Evolutionary conservation across 352 stramenopile genomes (phyloP), one percentile per base, ranked within the genome.

Genomic region (Globisporangium paddicum): DNA sequence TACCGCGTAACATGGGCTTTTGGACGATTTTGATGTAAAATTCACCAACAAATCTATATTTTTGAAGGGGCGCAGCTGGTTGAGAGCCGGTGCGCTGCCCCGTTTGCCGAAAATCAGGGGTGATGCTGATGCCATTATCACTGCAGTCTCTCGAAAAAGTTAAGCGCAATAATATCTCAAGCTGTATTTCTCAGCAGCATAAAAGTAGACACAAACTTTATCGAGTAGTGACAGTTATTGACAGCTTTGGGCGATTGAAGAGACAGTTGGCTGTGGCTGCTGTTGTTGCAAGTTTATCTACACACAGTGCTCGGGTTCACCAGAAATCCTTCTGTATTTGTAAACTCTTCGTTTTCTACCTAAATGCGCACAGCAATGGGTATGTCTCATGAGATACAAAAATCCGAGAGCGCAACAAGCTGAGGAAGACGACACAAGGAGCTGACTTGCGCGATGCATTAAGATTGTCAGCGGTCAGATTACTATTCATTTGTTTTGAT

Each of bases 21-120:
- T 6, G 37, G 37, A 44, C 38, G 16, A 46, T 3, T 26, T 46
- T 32, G n/a, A n/a, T 32, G 6, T 32, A 32, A 32, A 32, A 32
- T 32, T 32, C 40, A 46, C 18, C 40, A 11, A 46, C 40, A 7
- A 46, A 46, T n/a, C n/a, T n/a, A n/a, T 23, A 32, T 41, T n/a
- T 49, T 34, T 34, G 23, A 50, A 50, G 45, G 13, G 25, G n/a
- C 44, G 44, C 45, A 50, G 45, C 45, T n/a, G 23, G 28, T 14
- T 26, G 45, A 50, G 45, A 50, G 45, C 45, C 45, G 28, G 45
- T 34, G 45, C 14, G 45, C 4, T 50, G 44, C n/a, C n/a, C n/a
- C n/a, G n/a, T n/a, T n/a, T n/a, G n/a, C 18, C 23, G 45, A 30
- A 50, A 50, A 50, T 50, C 45, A 50, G 45, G 23, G 26, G 44